These are phyloP conservation scores for Endotrypanum monterogeii DNA, from an alignment of 208 protist genomes.

Conservation along the genomic window DNA sequence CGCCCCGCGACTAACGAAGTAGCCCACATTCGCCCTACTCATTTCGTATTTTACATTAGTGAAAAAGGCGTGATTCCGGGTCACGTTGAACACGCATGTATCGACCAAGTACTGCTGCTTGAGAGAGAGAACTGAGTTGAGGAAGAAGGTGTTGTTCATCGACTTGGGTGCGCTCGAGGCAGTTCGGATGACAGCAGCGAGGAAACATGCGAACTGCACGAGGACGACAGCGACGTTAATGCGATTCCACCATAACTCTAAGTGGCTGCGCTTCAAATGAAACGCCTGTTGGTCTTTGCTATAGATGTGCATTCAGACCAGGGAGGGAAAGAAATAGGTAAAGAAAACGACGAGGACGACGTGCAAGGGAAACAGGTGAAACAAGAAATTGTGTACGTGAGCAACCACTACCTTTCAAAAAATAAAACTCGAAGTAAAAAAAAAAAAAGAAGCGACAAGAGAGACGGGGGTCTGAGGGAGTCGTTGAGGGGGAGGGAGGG, in stretches of 20 bases:
- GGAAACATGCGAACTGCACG: slow-evolving; percentile 70
- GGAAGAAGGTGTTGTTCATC: slow-evolving; percentile 74
- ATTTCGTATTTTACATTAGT: slow-evolving; percentile 49
- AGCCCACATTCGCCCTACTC: slow-evolving; percentile 55
- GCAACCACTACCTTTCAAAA: too few species aligned
- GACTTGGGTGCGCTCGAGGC: slow-evolving; percentile 35
- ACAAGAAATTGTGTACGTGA: background rate
- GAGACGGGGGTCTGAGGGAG: too few species aligned
- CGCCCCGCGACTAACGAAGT: slow-evolving; percentile 67
- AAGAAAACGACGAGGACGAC: background rate
- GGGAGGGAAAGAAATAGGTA: background rate
- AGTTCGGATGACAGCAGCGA: slow-evolving; percentile 59
- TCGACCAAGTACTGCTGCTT: slow-evolving; percentile 28
- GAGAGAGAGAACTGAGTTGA: slow-evolving; percentile 39
- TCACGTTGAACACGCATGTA: slow-evolving; percentile 44
- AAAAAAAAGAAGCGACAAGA: too few species aligned
- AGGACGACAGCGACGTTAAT: slow-evolving; percentile 56
- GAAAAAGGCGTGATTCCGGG: slow-evolving; percentile 51
- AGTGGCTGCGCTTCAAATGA: slow-evolving; percentile 60
- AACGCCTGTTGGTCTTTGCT: slow-evolving; percentile 82
- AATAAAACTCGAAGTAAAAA: too few species aligned
- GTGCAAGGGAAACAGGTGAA: background rate
- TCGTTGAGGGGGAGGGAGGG: too few species aligned
- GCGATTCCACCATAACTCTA: slow-evolving; percentile 71
- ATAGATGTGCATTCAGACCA: slow-evolving; percentile 76